phyloP scores from a whole-genome alignment of 306 rosid species.

The Astragalus glycyphyllos region DNA sequence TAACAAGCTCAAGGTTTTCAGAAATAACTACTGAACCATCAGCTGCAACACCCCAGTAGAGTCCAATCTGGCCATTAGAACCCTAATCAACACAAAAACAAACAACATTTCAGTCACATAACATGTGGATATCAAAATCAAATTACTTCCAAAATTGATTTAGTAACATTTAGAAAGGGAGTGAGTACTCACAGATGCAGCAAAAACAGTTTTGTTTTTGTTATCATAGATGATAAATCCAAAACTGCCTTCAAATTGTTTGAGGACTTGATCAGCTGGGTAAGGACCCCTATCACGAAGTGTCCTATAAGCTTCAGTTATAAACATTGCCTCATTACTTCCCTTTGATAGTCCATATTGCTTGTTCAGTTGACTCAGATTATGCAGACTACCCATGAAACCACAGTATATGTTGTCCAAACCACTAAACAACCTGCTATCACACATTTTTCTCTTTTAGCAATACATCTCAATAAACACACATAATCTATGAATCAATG shows the following conservation, averaged over 20 bases:
- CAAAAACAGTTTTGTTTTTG: slow-evolving; percentile 70
- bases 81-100: slow-evolving; percentile 55
- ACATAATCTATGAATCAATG: too few species aligned
- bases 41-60: slow-evolving; percentile 84
- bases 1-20: slow-evolving; percentile 67
- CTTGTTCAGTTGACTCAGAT: slow-evolving; percentile 68
- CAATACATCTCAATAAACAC: neutral
- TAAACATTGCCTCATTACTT: slow-evolving; percentile 77
- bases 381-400: slow-evolving; percentile 73
- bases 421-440: slow-evolving; percentile 80
- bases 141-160: neutral
- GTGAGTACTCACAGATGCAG: slow-evolving; percentile 62
- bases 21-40: slow-evolving; percentile 87
- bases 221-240: slow-evolving; percentile 78
- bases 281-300: slow-evolving; percentile 91
- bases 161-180: neutral
- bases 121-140: neutral
- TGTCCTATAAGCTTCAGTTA: slow-evolving; percentile 81
- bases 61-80: slow-evolving; percentile 64
- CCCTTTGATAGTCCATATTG: slow-evolving; percentile 82
- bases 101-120: too few species aligned
- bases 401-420: slow-evolving; percentile 78
- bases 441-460: slow-evolving; percentile 12
- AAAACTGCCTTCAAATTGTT: slow-evolving; percentile 83
- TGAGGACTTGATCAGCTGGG: slow-evolving; percentile 95